Percentiles rank a stretch among this genome's conserved stretches.
phyloP scores from a whole-genome alignment of 441 rosid genomes.

The Gossypium gossypioides region DNA sequence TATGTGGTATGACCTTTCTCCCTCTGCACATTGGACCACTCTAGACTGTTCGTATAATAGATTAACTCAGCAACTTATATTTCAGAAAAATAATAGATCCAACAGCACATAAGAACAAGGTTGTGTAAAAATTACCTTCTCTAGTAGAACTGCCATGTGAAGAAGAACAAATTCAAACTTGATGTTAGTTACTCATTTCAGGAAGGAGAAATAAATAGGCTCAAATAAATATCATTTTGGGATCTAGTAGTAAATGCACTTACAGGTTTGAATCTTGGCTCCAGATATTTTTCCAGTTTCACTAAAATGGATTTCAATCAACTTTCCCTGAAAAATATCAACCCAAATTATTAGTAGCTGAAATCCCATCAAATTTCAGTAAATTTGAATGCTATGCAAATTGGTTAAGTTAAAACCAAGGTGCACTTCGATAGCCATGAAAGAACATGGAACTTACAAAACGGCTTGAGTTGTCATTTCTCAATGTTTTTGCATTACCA shows the following conservation, averaged over 20 bases:
- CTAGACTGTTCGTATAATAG: slow-evolving; percentile 64
- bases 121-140: slow-evolving; percentile 56
- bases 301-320: slow-evolving; percentile 94
- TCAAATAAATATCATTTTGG: slow-evolving; percentile 4
- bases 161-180: slow-evolving; percentile 20
- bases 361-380: slow-evolving; percentile 7
- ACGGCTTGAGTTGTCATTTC: slow-evolving; percentile 97
- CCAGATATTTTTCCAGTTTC: slow-evolving; percentile 96
- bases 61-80: slow-evolving; percentile 16
- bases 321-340: slow-evolving; percentile 63
- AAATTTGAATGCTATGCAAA: neutral
- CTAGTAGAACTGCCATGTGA: slow-evolving; percentile 75
- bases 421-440: neutral
- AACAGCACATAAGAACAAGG: slow-evolving; percentile 13
- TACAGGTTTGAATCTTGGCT: slow-evolving; percentile 96
- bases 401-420: neutral
- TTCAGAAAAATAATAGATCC: slow-evolving; percentile 5
- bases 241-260: slow-evolving; percentile 25
- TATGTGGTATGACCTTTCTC: slow-evolving; percentile 97
- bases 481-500: slow-evolving; percentile 93
- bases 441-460: slow-evolving; percentile 62
- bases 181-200: slow-evolving; percentile 24
- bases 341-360: slow-evolving; percentile 21
- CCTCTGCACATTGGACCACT: slow-evolving; percentile 92
- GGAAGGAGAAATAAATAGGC: slow-evolving; percentile 6